Percentiles rank a stretch among this genome's conserved stretches.
These are phyloP conservation scores for Fulvia fulva DNA, from an alignment of 2,329 filamentous ascomycete species.

Conservation along the genomic window DNA sequence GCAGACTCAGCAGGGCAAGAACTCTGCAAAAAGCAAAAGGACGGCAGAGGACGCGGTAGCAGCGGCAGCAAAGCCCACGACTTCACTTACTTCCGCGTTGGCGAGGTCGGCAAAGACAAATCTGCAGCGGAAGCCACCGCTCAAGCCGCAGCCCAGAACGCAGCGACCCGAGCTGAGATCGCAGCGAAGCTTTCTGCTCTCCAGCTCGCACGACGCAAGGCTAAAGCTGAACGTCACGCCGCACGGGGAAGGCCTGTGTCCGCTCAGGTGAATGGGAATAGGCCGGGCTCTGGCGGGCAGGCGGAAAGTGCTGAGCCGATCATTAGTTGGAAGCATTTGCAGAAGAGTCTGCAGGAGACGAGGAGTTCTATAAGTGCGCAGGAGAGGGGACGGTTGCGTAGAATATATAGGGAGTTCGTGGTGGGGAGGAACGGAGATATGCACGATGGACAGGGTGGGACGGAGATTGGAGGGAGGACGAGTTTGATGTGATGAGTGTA, in stretches of 20 bases:
- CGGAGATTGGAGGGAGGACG: conserved; percentile 85
- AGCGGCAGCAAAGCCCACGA: conserved; percentile 37
- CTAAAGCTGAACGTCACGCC: conserved; percentile 49
- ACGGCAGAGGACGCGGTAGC: conserved; percentile 21
- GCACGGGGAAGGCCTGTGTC: conserved; percentile 16
- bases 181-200: conserved; percentile 77
- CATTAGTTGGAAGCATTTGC: conserved; percentile 79
- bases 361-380: conserved; percentile 76
- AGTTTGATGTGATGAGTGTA: conserved; percentile 71
- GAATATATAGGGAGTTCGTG: conserved; percentile 90
- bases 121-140: conserved; percentile 19
- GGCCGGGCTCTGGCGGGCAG: conserved; percentile 3
- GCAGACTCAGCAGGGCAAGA: conserved; percentile 29
- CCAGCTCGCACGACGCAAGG: conserved; percentile 64
- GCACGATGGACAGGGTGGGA: conserved; percentile 86
- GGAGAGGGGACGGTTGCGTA: conserved; percentile 68
- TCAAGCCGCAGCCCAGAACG: conserved; percentile 48
- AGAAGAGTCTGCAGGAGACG: conserved; percentile 71
- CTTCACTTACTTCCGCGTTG: conserved; percentile 83
- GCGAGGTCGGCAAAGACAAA: conserved; percentile 41
- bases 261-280: conserved; percentile 9
- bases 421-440: conserved; percentile 91
- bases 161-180: conserved; percentile 69
- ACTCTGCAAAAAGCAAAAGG: conserved; percentile 32
- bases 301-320: conserved; percentile 58